These are phyloP conservation scores for Mucor plumbeus DNA, from an alignment of 371 early-diverging fungal species.

Conservation along the genomic window DNA sequence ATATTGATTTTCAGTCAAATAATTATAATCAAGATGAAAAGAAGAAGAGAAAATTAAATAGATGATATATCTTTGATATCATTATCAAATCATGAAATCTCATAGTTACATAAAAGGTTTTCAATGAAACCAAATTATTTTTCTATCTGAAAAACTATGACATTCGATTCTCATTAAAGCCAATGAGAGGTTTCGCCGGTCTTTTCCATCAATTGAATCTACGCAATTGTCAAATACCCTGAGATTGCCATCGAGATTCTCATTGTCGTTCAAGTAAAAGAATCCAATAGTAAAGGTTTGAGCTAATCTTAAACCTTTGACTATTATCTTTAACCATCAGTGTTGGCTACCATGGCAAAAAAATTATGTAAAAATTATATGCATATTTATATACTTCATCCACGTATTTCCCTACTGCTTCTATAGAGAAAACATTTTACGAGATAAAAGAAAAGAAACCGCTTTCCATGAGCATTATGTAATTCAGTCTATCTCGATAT, in stretches of 20 bases:
- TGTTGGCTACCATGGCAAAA: too few species aligned
- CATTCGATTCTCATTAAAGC: not conserved
- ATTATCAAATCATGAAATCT: slow-evolving; percentile 5
- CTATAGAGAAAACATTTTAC: too few species aligned
- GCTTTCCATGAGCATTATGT: too few species aligned
- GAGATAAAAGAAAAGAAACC: too few species aligned
- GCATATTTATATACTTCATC: too few species aligned
- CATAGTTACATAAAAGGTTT: not conserved
- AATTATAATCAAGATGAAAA: not conserved
- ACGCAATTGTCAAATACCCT: not conserved
- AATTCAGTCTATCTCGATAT: too few species aligned
- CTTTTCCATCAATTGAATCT: slow-evolving; percentile 1
- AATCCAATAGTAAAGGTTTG: too few species aligned
- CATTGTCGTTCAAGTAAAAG: too few species aligned
- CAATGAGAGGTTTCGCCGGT: not conserved
- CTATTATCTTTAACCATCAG: too few species aligned
- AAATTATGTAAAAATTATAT: too few species aligned
- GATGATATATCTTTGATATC: not conserved
- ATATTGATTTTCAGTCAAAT: not conserved
- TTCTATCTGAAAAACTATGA: not conserved
- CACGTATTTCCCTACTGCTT: too few species aligned
- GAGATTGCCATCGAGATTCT: not conserved
- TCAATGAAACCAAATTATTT: not conserved
- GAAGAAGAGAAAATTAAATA: not conserved
- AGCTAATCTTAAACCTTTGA: too few species aligned